Percentiles rank a stretch among this genome's conserved stretches.
phyloP scores from a whole-genome alignment of 495 filamentous ascomycete genomes.

The Aspergillus indologenus region DNA sequence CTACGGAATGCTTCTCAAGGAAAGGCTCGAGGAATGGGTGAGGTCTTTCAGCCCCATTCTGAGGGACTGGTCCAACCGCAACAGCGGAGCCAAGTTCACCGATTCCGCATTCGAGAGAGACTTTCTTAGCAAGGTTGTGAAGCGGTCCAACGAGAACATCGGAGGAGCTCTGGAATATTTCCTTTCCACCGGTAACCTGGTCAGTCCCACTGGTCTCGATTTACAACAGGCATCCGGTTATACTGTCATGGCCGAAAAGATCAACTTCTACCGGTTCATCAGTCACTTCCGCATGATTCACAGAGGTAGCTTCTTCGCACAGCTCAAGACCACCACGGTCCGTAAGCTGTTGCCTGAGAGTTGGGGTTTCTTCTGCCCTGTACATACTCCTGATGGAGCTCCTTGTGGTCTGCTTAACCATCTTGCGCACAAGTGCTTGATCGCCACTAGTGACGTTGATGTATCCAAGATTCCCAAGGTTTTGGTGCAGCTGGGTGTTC shows the following conservation, averaged over 20 bases:
- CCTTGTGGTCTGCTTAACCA: conserved; percentile 96
- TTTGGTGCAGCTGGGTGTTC: conserved; percentile 74
- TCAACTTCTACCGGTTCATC: conserved; percentile 98
- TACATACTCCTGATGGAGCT: conserved; percentile 93
- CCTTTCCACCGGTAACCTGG: conserved; percentile 89
- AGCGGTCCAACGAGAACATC: conserved; percentile 80
- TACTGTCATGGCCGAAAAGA: conserved; percentile 95
- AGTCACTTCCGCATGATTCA: conserved; percentile 99
- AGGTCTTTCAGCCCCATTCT: conserved; percentile 56
- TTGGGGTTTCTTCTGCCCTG: conserved; percentile 96
- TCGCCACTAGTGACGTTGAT: conserved; percentile 69
- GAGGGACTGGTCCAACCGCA: conserved; percentile 69
- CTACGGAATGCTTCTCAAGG: conserved; percentile 93
- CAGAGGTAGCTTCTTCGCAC: conserved; percentile 96
- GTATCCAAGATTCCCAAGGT: conserved; percentile 67
- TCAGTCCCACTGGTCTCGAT: conserved; percentile 87
- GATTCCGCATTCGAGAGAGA: conserved; percentile 71
- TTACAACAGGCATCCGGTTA: conserved; percentile 92
- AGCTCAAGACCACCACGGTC: conserved; percentile 95
- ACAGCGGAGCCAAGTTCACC: conserved; percentile 60
- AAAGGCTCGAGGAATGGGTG: conserved; percentile 85
- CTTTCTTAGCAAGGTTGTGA: conserved; percentile 72
- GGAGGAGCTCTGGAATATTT: conserved; percentile 89
- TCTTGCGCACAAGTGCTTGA: conserved; percentile 90
- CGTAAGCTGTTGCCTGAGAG: conserved; percentile 93